These are phyloP conservation scores for Oryza nivara DNA, from an alignment of 176 grass and related monocot species.

Conservation along the genomic window DNA sequence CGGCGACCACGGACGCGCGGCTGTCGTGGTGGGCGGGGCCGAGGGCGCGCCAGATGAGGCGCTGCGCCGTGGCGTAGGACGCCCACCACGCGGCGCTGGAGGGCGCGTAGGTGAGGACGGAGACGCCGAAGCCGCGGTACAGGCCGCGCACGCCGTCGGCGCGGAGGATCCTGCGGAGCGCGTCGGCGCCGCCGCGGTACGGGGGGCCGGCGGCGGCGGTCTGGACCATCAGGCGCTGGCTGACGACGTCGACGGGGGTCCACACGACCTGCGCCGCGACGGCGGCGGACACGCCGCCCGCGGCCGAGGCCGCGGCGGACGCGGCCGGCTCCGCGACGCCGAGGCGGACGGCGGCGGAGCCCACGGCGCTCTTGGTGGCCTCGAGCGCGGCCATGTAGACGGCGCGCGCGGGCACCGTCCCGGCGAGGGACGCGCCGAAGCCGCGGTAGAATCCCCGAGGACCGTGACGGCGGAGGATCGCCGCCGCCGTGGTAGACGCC, in stretches of 20 bases:
- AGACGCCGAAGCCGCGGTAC: conserved; percentile 69
- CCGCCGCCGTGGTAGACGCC: conserved; percentile 28
- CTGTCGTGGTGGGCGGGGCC: conserved; percentile 11
- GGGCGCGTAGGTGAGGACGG: conserved; percentile 65
- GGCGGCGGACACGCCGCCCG: conserved; percentile 53
- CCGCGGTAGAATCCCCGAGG: conserved; percentile 66
- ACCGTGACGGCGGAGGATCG: conserved; percentile 58
- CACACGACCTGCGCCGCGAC: conserved; percentile 64
- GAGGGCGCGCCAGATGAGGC: conserved; percentile 51
- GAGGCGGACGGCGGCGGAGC: conserved; percentile 51
- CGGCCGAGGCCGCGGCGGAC: conserved; percentile 50
- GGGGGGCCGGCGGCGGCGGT: background rate
- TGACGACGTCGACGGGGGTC: conserved; percentile 69
- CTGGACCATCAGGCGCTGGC: conserved; percentile 72
- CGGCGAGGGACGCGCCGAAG: conserved; percentile 60
- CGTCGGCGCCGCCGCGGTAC: conserved; percentile 48
- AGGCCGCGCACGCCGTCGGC: conserved; percentile 56
- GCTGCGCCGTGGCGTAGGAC: conserved; percentile 55
- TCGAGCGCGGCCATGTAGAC: conserved; percentile 73
- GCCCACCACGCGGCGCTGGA: conserved; percentile 75
- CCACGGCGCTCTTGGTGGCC: conserved; percentile 66
- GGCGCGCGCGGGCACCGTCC: conserved; percentile 62
- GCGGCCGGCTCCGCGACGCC: conserved; percentile 58
- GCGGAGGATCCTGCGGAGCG: conserved; percentile 51
- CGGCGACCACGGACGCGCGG: conserved; percentile 47